A percentile compares a stretch with the other conserved stretches of the same genome.
These are phyloP conservation scores for Claviceps pusilla DNA, from an alignment of 2,329 filamentous ascomycete genomes.

Conservation along the genomic window DNA sequence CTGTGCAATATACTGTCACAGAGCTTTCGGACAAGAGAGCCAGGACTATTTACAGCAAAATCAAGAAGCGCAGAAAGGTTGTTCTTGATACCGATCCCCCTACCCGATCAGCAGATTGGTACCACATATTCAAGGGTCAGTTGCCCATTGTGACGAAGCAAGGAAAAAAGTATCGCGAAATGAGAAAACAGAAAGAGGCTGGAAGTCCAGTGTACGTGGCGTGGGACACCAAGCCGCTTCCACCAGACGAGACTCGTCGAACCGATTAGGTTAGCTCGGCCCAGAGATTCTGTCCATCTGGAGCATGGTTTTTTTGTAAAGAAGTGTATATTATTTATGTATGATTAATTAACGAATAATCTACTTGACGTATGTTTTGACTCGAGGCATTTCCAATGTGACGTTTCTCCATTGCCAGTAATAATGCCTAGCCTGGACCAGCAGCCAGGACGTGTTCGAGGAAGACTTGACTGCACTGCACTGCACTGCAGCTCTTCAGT, in stretches of 20 bases:
- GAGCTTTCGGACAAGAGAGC: conserved; percentile 39
- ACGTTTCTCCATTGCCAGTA: no score
- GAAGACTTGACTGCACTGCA: no score
- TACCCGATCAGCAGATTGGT: conserved; percentile 27
- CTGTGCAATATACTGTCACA: conserved; percentile 61
- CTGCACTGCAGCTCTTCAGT: no score
- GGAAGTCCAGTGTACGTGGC: conserved; percentile 31
- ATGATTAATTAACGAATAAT: no score
- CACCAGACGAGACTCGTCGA: not conserved
- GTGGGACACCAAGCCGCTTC: conserved; percentile 22
- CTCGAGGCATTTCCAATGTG: no score
- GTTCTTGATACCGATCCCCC: conserved; percentile 27
- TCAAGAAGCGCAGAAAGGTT: conserved; percentile 40
- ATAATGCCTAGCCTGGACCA: no score
- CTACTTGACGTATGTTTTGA: no score
- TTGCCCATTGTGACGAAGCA: conserved; percentile 27
- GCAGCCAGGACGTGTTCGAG: no score
- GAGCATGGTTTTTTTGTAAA: no score
- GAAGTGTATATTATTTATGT: no score
- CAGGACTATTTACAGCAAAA: conserved; percentile 36
- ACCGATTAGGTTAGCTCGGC: no score
- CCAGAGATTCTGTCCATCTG: no score
- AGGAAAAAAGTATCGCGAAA: conserved; percentile 44
- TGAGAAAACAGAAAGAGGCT: conserved; percentile 37
- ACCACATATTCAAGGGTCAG: conserved; percentile 29